Evolutionary conservation across 345 rosid species (phyloP), one percentile per base, ranked within the genome.

Genomic region (Arabis alpina): DNA sequence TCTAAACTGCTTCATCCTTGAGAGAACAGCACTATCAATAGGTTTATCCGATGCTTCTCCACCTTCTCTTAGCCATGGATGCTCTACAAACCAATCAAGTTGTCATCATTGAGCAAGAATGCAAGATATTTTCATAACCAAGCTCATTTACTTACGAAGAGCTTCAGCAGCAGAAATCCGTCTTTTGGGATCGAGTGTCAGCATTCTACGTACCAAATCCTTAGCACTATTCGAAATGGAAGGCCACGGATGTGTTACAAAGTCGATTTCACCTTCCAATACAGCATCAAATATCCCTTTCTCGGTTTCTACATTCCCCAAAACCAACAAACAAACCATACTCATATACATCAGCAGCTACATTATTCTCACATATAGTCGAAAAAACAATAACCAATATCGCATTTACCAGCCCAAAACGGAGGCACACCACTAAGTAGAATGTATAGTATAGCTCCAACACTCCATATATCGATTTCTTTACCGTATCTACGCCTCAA

Each of bases 391-490:
- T n/a, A 64, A 34, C 4, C 4, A 49, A 10, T 7, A 47, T 58
- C 6, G n/a, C 27, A 6, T 19, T 81, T 81, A 88, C 97, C 97
- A 43, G 89, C 98, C 97, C 95, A 92, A 77, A 92, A 92, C 7
- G 98, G 98, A 54, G 98, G 97, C 12, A 90, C 97, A 3, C 97
- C 97, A 57, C 93, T 85, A 58, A 92, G 95, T 48, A 92, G 83
- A 70, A 92, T 92, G 68, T 90, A 92, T 25, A 88, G 51, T 24
- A 92, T 87, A 44, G 88, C 78, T 74, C 97, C 98, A 28, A 91
- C 98, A 80, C 97, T 90, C 98, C 98, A 92, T 36, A 88, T 77
- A 62, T 92, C 97, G n/a, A 79, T 66, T 77, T 88, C 97, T 80
- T 90, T 90, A 41, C 98, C 97, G 42, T 90, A 90, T 64, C 70